Conservation (phyloP, 768 basidiomycete species). For the Cyclocybe cylindracea region DNA sequence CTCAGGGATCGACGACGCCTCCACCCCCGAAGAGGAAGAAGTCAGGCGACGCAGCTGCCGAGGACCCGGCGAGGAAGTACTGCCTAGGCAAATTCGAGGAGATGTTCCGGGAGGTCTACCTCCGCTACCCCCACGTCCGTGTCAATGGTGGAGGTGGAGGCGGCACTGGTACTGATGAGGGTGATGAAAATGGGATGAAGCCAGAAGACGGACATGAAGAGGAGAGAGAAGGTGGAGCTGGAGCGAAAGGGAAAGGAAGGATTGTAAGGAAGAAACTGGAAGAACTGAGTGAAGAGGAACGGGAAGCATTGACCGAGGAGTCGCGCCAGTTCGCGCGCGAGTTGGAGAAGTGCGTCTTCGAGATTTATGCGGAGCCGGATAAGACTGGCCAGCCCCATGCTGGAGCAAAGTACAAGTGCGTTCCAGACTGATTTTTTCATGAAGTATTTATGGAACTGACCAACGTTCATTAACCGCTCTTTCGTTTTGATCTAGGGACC, state of each 20-base stretch:
- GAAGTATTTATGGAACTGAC: not conserved
- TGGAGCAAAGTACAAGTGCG: slow-evolving; percentile 80
- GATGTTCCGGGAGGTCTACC: slow-evolving; percentile 68
- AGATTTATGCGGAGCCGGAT: slow-evolving; percentile 76
- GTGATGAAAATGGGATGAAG: not conserved
- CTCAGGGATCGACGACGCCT: slow-evolving; percentile 17
- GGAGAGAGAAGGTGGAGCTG: slow-evolving; percentile 5
- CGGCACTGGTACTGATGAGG: slow-evolving; percentile 2
- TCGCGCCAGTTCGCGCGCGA: slow-evolving; percentile 68
- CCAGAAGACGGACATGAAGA: slow-evolving; percentile 13
- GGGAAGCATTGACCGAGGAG: slow-evolving; percentile 49
- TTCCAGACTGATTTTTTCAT: slow-evolving; percentile 6
- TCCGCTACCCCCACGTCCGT: slow-evolving; percentile 63
- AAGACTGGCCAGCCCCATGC: slow-evolving; percentile 64
- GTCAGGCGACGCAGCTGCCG: slow-evolving; percentile 35
- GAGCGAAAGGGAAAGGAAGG: slow-evolving; percentile 7
- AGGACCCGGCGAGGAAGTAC: slow-evolving; percentile 80
- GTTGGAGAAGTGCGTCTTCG: slow-evolving; percentile 77
- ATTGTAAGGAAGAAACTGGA: slow-evolving; percentile 47
- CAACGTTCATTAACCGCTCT: slow-evolving; percentile 4
- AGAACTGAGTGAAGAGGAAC: slow-evolving; percentile 63
- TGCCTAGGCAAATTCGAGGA: slow-evolving; percentile 78
- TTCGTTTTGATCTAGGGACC: slow-evolving; percentile 55
- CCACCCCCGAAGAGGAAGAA: slow-evolving; percentile 23
- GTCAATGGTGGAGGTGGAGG: slow-evolving; percentile 25